Evolutionary conservation across 495 filamentous ascomycete species (phyloP), one percentile per base, ranked within the genome.

Genomic region (Aspergillus mulundensis): DNA sequence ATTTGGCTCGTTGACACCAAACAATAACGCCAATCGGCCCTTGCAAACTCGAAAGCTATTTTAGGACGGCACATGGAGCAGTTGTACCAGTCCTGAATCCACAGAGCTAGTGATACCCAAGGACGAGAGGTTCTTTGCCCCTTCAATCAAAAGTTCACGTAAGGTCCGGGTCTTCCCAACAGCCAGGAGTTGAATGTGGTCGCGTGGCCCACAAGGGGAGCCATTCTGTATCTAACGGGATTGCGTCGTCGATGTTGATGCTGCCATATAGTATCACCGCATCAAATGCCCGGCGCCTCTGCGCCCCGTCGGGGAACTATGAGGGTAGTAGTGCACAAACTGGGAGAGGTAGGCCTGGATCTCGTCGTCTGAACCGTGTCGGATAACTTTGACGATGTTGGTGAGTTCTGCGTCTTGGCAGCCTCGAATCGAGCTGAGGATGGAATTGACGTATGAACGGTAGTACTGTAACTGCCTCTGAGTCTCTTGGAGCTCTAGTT

Each of bases 351-450:
- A 25, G 7, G 30, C 34, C 34, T 34, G 59, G 8, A 72, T 62
- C 8, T 66, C 57, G 5, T 67, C 61, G 20, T 61, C 49, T 7
- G 59, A 54, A 8, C 65, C 63, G 39, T 58, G 48, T 23, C 65
- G 66, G 23, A 77, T 70, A 8, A 47, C 54, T 5, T 64, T 42
- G 49, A 74, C 20, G 16, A 75, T 44, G 12, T 61, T 48, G 23
- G 68, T 62, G 7, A 71, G 47, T 0, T 53, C 48, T 3, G 48
- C 15, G 2, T 16, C 25, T n/a, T 70, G 62, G 24, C 60, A 59
- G 10, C 51, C 23, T 12, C 72, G 65, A 30, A 77, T 64, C 3
- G 63, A 46, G 0, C 40, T 39, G 7, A 77, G 48, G 7, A 77
- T 28, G 14, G 68, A 56, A 2, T 74, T 65, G 28, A 71, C 41